Base-by-base conservation (phyloP, 306 rosid species). In the Prunus campanulata region DNA sequence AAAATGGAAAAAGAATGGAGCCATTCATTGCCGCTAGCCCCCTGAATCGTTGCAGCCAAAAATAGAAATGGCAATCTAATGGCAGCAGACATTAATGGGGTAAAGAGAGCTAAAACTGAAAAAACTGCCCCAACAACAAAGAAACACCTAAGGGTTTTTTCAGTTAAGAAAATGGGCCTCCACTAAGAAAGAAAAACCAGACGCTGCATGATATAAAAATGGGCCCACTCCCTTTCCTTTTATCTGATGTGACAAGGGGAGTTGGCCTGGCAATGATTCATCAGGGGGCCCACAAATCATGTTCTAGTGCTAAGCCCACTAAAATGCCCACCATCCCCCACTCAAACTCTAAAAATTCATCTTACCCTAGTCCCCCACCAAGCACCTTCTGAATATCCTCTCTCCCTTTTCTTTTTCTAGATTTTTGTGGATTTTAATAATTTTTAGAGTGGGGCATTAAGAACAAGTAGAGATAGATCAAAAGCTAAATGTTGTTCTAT, bases 261-360 rank as follows among this genome's bases (percentile, higher is more conserved):
- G 29, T 66, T 62, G 85, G 48, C 71, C 50, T 51, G 81, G 75
- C 76, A 83, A 86, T 86, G 90, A 85, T 88, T 90, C 91, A 83
- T 66, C 64, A 9, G 0, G n/a, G 89, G 92, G 48, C 90, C 93
- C 87, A 80, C 88, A 84, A 77, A 80, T 79, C 74, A 66, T 66
- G 78, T 47, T 62, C 19, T 54, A 82, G 89, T 91, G 96, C 86
- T 22, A 82, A 77, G 79, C 91, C 88, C 96, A 87, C 89, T 87
- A 77, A 39, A 39, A 79, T 52, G 72, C 30, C 83, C 85, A 82
- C 83, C 86, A 69, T 56, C 29, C 80, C 90, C 88, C 32, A 86
- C 84, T 44, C 65, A 71, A 64, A 66, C 68, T 52, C 30, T 14
- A 11, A 42, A 61, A 68, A 42, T 68, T 77, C 56, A 69, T 77